Evolutionary conservation across 78 protist genomes (phyloP).

Genomic region (Capsaspora owczarzaki): DNA sequence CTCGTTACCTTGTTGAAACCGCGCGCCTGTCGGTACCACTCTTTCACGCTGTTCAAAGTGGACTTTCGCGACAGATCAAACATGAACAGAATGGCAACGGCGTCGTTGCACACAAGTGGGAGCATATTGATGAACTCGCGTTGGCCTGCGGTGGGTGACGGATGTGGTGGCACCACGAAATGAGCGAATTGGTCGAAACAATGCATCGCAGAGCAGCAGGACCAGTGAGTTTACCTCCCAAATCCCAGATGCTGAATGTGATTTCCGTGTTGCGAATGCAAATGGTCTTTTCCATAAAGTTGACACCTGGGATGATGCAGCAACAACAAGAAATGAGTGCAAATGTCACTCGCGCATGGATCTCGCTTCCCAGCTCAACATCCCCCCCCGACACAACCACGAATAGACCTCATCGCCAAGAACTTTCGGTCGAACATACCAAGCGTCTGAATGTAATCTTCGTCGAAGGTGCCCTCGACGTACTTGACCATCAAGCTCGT

Average conservation of each 20-base stretch:
- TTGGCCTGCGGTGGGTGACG: constrained; percentile 43
- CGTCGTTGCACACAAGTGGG: constrained; percentile 93
- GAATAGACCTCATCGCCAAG: no score
- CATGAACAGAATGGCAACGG: constrained; percentile 90
- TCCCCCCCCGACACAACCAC: no score
- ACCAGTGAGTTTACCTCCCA: constrained; percentile 84
- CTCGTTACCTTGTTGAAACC: constrained; percentile 72
- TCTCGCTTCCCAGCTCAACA: no score
- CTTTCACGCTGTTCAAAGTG: constrained; percentile 77
- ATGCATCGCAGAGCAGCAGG: constrained; percentile 7
- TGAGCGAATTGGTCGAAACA: no score
- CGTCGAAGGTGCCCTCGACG: constrained; percentile 87
- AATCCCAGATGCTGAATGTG: constrained; percentile 92
- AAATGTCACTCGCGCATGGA: no score
- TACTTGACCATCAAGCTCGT: constrained; percentile 92
- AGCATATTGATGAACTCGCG: constrained; percentile 91
- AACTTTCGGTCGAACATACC: no score
- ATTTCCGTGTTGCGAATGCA: constrained; percentile 72
- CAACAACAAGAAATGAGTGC: no score
- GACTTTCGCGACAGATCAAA: constrained; percentile 90
- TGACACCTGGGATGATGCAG: constrained; percentile 94
- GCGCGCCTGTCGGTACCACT: constrained; percentile 93
- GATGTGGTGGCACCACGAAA: no score
- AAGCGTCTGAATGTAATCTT: constrained; percentile 89
- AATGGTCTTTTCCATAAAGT: constrained; percentile 94